Evolutionary conservation across 2,329 filamentous ascomycete species (phyloP), one percentile per base, ranked within the genome.

Genomic region (Lecanicillium sp.): DNA sequence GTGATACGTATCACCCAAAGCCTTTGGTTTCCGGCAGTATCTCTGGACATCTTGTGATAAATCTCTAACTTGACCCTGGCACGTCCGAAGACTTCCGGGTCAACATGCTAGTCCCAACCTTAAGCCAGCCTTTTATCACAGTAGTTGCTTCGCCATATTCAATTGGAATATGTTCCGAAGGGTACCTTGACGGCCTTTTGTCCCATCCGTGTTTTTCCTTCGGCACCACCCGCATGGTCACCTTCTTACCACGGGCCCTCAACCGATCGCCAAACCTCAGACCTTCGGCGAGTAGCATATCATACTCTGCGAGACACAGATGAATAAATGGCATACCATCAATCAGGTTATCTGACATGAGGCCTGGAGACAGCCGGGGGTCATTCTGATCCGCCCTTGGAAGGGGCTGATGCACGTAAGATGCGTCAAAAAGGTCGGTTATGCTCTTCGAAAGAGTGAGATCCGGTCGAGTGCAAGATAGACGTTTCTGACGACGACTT

Each of bases 231-330:
- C 68, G 62, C 18, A 65, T 42, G 4, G 53, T 62, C 39, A 63
- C 52, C 12, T 48, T 43, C 43, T 59, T 60, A 5, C 56, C 50
- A 9, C 50, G 45, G 9, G 42, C 36, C 34, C 63, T 55, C 8
- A 87, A 57, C 15, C 81, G 66, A 36, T 76, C 66, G 9, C 74
- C 70, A 45, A 87, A 80, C 5, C 66, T 63, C 43, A 81, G 62
- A 11, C 74, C 77, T 51, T 81, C 77, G 2, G 60, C 61, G 10
- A 77, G 64, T 17, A 81, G 55, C 74, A 81, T 80, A 51, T 81
- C 76, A 55, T 69, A 74, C 58, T 82, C 78, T 56, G 78, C 81
- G 3, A 78, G 69, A 48, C 72, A 75, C 30, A 80, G 59, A n/a
- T 80, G 63, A 3, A 81, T 55, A 13, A 71, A 68, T 1, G 69